A percentile compares a stretch with the other conserved stretches of the same genome.
These are phyloP conservation scores for Ampelocalamus luodianensis DNA, from an alignment of 176 grass and related monocot species.

Conservation along the genomic window DNA sequence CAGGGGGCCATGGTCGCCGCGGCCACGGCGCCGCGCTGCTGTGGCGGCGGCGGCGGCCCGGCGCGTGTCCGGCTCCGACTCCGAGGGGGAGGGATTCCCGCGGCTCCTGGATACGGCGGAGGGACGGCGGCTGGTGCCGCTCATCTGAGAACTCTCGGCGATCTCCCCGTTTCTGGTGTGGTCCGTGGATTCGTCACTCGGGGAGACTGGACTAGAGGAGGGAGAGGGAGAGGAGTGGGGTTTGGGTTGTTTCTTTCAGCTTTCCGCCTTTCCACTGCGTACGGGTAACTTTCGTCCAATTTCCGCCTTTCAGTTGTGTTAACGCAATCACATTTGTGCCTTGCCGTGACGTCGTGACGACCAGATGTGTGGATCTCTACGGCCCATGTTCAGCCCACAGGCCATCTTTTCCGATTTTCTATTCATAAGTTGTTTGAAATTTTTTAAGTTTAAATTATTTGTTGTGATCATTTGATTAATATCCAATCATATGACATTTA, in stretches of 20 bases:
- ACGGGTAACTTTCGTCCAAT: not conserved
- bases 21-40: slow-evolving; percentile 39
- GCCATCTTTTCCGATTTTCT: no score
- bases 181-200: slow-evolving; percentile 12
- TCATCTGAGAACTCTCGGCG: slow-evolving; percentile 42
- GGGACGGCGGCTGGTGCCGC: slow-evolving; percentile 47
- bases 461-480: no score
- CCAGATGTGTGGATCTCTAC: no score
- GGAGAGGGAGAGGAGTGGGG: not conserved
- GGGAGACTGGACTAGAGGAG: not conserved
- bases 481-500: no score
- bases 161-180: slow-evolving; percentile 31
- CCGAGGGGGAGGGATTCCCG: slow-evolving; percentile 8
- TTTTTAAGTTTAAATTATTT: no score
- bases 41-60: slow-evolving; percentile 31
- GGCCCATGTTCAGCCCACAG: not conserved
- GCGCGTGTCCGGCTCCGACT: slow-evolving; percentile 32
- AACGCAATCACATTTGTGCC: accelerated
- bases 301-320: not conserved
- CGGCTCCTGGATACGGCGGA: slow-evolving; percentile 47
- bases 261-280: not conserved
- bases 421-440: no score
- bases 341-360: not conserved
- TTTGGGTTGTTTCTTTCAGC: not conserved
- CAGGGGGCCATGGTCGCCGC: slow-evolving; percentile 61